These are phyloP conservation scores for Fraxinus albicans DNA, from an alignment of 305 asterid genomes.

Conservation along the genomic window DNA sequence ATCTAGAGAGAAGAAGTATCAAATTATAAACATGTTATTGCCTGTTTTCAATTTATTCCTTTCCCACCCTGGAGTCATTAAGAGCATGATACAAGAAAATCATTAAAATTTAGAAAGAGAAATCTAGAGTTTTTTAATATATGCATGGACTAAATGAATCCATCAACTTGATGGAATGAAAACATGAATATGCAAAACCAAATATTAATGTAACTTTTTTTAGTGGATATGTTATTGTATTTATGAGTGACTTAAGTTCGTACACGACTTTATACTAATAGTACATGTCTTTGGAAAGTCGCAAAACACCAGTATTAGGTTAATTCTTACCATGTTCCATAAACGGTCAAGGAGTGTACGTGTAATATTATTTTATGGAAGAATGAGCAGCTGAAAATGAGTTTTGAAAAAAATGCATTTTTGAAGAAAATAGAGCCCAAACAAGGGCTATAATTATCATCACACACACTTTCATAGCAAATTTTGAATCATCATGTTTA, in stretches of 20 bases:
- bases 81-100: not conserved
- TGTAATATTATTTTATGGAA: too few species aligned
- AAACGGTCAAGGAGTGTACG: too few species aligned
- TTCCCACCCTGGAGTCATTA: not conserved
- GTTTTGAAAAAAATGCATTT: too few species aligned
- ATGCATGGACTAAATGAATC: not conserved
- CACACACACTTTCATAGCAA: not conserved
- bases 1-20: not conserved
- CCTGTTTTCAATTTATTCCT: not conserved
- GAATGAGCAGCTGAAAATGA: too few species aligned
- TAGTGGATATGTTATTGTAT: too few species aligned
- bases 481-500: not conserved
- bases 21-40: not conserved
- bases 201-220: not conserved
- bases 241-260: not conserved
- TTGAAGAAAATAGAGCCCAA: too few species aligned
- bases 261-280: not conserved
- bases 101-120: too few species aligned
- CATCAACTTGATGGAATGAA: not conserved
- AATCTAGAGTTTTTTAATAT: too few species aligned
- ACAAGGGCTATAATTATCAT: not conserved
- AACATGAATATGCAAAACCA: not conserved
- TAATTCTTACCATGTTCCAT: too few species aligned
- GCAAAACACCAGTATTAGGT: not conserved
- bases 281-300: not conserved